Evolutionary conservation across 495 filamentous ascomycete species (phyloP), one percentile per base, ranked within the genome.

Genomic region (Diplogelasinospora grovesii): DNA sequence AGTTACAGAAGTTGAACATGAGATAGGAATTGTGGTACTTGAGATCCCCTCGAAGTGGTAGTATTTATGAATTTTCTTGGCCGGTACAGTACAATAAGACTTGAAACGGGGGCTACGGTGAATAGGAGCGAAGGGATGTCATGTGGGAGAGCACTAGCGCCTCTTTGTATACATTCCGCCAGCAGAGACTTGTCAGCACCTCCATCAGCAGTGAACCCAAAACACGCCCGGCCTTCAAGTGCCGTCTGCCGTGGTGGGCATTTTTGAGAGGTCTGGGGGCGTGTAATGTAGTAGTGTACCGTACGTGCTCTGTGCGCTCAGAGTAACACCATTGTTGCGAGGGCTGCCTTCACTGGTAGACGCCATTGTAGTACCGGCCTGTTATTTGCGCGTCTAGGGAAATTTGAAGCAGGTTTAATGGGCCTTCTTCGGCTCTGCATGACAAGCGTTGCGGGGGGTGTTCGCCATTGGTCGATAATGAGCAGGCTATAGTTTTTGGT

Each of bases 401-500:
- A 41, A 45, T 21, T 23, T 26, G 41, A 31, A 34, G 20, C 25
- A 35, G 15, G 28, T 20, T 13, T 22, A 25, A 29, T 23, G 40
- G 31, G 28, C 31, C 36, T 20, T 25, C 27, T 28, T 36, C 25
- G 24, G 5, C 25, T 23, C 28, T 31, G 45, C 52, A 54, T 44
- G 48, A 43, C 30, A 36, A 29, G 30, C 39, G 43, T 28, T 41
- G 13, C 25, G 24, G 34, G 33, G 21, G 25, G 14, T 29, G n/a
- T 36, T 15, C 38, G 22, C 29, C 32, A 57, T 55, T 53, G 54
- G 54, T 28, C 37, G 25, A 39, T 35, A 36, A 32, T 27, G 13
- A 47, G 50, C 39, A 52, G 56, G 53, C 46, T 51, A 52, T 45
- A 43, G 38, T 16, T 35, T 41, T 30, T 42, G 53, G 24, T 51